Evolutionary conservation across 805 yeast species (phyloP).

Genomic region (Yarrowia sp.): DNA sequence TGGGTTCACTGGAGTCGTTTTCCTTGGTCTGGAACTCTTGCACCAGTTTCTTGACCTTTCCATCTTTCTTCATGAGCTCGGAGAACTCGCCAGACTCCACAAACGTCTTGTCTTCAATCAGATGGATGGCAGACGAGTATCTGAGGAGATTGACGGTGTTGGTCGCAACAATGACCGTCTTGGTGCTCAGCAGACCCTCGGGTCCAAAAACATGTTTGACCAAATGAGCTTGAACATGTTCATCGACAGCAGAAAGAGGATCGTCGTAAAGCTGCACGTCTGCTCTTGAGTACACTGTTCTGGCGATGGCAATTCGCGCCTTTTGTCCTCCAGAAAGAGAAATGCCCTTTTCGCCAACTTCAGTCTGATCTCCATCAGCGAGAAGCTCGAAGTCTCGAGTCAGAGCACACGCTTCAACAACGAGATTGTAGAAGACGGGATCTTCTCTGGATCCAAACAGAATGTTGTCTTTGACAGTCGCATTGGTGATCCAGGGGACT

Average conservation of each 20-base stretch:
- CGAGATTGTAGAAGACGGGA: constrained; percentile 76
- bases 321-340: constrained; percentile 97
- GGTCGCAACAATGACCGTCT: constrained; percentile 78
- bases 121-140: constrained; percentile 69
- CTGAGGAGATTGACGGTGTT: constrained; percentile 79
- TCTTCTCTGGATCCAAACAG: constrained; percentile 87
- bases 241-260: constrained; percentile 95
- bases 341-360: constrained; percentile 97
- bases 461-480: constrained; percentile 51
- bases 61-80: background rate
- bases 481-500: constrained; percentile 3
- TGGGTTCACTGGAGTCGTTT: background rate
- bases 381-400: constrained; percentile 75
- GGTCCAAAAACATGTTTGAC: constrained; percentile 67
- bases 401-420: constrained; percentile 88
- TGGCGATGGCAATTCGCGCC: constrained; percentile 90
- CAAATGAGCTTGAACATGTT: constrained; percentile 89
- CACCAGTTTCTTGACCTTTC: background rate
- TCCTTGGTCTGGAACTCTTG: background rate
- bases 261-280: constrained; percentile 92
- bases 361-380: constrained; percentile 88
- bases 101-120: constrained; percentile 59
- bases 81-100: constrained; percentile 57
- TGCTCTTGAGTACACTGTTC: constrained; percentile 95
- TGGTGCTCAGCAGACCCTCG: constrained; percentile 70